Evolutionary conservation across 139 green algal species (phyloP).

Genomic region (Gonium pectorale): DNA sequence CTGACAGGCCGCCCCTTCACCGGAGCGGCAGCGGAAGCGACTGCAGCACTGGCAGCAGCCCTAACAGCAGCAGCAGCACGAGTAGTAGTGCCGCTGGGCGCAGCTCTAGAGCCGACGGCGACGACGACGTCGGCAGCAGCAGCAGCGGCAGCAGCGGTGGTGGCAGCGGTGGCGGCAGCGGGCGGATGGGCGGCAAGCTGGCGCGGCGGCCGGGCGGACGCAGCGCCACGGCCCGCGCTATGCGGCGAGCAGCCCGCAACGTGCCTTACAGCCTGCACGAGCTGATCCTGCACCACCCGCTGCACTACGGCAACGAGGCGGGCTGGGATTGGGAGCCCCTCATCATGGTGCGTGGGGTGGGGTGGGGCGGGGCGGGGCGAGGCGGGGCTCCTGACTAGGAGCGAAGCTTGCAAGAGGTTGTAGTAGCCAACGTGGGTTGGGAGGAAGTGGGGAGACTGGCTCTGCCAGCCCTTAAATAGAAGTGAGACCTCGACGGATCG

Average conservation of each 20-base stretch:
- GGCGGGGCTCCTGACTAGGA: no score
- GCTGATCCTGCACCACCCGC: constrained; percentile 55
- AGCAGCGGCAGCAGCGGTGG: not conserved
- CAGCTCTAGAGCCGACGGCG: no score
- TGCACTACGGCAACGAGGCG: constrained; percentile 19
- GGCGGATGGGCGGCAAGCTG: not conserved
- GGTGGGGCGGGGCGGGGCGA: no score
- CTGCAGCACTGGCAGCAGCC: not conserved
- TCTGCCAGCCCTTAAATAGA: no score
- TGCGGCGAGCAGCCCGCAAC: constrained; percentile 4
- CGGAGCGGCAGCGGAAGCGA: not conserved
- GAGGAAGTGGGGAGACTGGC: no score
- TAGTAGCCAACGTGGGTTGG: no score
- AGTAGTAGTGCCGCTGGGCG: not conserved
- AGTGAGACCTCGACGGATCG: no score
- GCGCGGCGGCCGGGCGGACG: not conserved
- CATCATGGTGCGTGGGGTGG: constrained; percentile 44
- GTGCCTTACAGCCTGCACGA: constrained; percentile 34
- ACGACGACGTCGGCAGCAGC: constrained; percentile 25
- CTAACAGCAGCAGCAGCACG: not conserved
- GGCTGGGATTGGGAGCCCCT: constrained; percentile 51
- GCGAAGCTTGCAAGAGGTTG: no score
- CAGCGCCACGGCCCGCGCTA: not conserved
- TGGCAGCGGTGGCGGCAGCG: not conserved
- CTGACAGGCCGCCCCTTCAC: no score